These are phyloP conservation scores for Chaetoscypha palmicola DNA, from an alignment of 2,329 filamentous ascomycete species.

Conservation along the genomic window DNA sequence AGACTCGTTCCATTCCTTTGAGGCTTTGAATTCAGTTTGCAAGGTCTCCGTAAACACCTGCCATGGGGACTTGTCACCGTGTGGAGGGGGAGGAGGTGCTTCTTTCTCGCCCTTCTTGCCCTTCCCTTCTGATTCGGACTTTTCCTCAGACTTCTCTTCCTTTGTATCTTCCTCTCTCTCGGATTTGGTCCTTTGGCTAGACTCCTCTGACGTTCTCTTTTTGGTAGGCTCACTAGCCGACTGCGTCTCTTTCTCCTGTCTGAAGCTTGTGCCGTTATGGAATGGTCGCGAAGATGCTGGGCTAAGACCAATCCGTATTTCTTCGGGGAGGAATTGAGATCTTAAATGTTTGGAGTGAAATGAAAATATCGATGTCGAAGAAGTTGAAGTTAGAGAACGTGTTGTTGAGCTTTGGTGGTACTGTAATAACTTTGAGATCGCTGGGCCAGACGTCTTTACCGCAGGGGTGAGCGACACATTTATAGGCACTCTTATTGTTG, in stretches of 20 bases:
- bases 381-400: constrained; percentile 24
- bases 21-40: constrained; percentile 86
- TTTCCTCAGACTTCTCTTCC: constrained; percentile 16
- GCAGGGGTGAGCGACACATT: constrained; percentile 26
- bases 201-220: constrained; percentile 15
- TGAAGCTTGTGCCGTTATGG: constrained; percentile 21
- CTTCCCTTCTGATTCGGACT: constrained; percentile 30
- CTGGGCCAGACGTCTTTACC: constrained; percentile 29
- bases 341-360: constrained; percentile 32
- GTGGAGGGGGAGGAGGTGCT: constrained; percentile 84
- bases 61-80: constrained; percentile 97
- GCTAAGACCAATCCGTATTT: constrained; percentile 16
- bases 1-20: constrained; percentile 98
- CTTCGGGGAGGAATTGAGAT: constrained; percentile 34
- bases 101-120: constrained; percentile 47
- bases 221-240: constrained; percentile 16
- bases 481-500: constrained; percentile 21
- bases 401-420: constrained; percentile 22
- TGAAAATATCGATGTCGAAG: constrained; percentile 34
- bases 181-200: constrained; percentile 18
- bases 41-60: constrained; percentile 98
- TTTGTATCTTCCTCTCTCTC: constrained; percentile 16
- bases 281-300: constrained; percentile 17
- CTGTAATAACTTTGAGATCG: constrained; percentile 32
- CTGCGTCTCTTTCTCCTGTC: constrained; percentile 23